A percentile compares a stretch with the other conserved stretches of the same genome.
Conservation (phyloP, 2,329 filamentous ascomycete genomes). For the Epichloe sibirici region DNA sequence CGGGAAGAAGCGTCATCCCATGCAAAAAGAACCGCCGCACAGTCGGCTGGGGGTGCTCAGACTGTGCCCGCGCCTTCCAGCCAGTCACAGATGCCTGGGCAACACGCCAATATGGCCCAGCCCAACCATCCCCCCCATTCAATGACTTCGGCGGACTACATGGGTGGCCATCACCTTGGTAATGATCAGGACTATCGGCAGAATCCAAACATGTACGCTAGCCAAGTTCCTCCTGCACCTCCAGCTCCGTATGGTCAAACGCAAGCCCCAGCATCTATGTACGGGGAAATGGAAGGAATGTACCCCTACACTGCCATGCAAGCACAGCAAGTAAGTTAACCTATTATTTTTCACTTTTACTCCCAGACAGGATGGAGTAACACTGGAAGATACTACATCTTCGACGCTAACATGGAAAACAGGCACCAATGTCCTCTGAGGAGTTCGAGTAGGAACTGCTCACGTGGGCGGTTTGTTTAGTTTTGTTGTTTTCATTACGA, state of each 20-base stretch:
- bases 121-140: constrained; percentile 44
- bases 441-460: constrained; percentile 28
- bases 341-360: not conserved
- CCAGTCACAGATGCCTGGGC: constrained; percentile 40
- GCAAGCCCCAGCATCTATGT: constrained; percentile 57
- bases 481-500: not conserved
- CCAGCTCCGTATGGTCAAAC: constrained; percentile 64
- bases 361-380: not conserved
- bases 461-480: not conserved
- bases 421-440: constrained; percentile 33
- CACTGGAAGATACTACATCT: not conserved
- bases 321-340: constrained; percentile 61
- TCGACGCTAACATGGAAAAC: not conserved
- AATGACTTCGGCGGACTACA: constrained; percentile 51
- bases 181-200: constrained; percentile 70
- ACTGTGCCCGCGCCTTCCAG: constrained; percentile 35
- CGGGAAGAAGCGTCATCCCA: constrained; percentile 83
- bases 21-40: constrained; percentile 59
- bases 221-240: constrained; percentile 63
- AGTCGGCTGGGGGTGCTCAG: constrained; percentile 30
- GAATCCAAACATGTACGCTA: constrained; percentile 69
- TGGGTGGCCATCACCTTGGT: constrained; percentile 50
- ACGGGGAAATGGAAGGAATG: constrained; percentile 69
- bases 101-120: constrained; percentile 35
- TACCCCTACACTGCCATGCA: constrained; percentile 74